Base-by-base conservation (phyloP, 352 stramenopile species). In the Plasmopara muralis region DNA sequence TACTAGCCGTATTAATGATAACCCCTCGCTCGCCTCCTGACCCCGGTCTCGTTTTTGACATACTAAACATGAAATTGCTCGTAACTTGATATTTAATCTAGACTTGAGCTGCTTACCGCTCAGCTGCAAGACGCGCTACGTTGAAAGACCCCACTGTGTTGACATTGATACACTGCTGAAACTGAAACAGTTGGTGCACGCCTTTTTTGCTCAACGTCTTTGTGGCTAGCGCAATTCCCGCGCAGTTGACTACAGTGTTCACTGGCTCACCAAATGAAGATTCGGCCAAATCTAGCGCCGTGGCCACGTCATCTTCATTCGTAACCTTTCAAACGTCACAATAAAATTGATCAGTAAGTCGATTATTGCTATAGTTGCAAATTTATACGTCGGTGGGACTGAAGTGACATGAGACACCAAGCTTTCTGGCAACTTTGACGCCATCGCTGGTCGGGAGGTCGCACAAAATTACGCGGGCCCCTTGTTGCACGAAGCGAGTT, bases 131-230 rank as follows among this genome's bases (percentile, higher is more conserved):
- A 35, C 96, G 87, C 15, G 87, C 77, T 35, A 99, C 77, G 70
- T 99, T 99, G 79, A 99, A 99, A 34, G 93, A 98, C 37, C 97
- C 96, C 35, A 97, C 74, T 2, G 93, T 87, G 73, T 99, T 99
- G 16, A 99, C 81, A 20, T 92, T 87, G 28, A 99, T 68, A n/a
- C 96, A 95, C 50, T 97, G 83, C 55, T 89, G 75, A 68, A 98
- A 99, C 59, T 95, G 79, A 52, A 89, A 87, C 18, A 97, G 71
- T 48, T 93, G 77, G 77, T 98, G 92, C 47, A 83, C 73, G 18
- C 85, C 65, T 63, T 97, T 97, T 68, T 97, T 97, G 43, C 49
- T 72, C 31, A 99, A 55, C 15, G 88, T 98, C 64, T 95, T 97
- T 57, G 88, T 86, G 2, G 95, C 89, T 20, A 92, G 57, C 10